A percentile compares a stretch with the other conserved stretches of the same genome.
phyloP scores from a whole-genome alignment of 23 red algal genomes.

The Gracilaria gracilis region DNA sequence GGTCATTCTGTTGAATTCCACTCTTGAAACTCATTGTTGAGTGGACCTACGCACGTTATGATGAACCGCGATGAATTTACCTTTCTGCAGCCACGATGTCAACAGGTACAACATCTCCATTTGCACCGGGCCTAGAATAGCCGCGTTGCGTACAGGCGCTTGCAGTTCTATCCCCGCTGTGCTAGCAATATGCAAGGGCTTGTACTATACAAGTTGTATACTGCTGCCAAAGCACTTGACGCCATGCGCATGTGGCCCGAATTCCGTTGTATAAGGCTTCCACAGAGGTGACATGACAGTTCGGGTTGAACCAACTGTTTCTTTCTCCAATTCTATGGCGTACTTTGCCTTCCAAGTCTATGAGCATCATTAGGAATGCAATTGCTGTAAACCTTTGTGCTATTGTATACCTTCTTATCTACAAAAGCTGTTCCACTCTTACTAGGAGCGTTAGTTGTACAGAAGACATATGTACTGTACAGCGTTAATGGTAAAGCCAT shows the following conservation, averaged over 20 bases:
- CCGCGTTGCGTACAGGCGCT: background rate
- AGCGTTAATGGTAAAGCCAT: too few species aligned
- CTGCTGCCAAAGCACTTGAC: background rate
- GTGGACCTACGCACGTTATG: background rate
- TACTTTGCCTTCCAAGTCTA: too few species aligned
- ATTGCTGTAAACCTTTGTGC: too few species aligned
- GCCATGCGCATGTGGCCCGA: background rate
- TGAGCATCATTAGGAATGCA: too few species aligned
- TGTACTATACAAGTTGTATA: too few species aligned
- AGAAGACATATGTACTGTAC: too few species aligned
- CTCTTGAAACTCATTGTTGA: background rate
- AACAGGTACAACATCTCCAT: background rate
- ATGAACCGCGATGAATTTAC: background rate
- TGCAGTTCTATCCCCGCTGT: background rate
- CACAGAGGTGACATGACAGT: too few species aligned
- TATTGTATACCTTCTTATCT: too few species aligned
- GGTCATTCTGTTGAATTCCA: background rate
- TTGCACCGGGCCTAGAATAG: background rate
- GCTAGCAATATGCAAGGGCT: background rate
- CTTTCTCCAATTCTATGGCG: too few species aligned
- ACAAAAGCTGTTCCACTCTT: too few species aligned
- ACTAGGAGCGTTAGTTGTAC: too few species aligned
- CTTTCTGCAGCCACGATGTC: background rate
- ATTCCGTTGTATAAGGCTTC: background rate
- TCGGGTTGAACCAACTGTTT: too few species aligned